Evolutionary conservation across 2,329 filamentous ascomycete genomes (phyloP), one percentile per base, ranked within the genome.

Genomic region (Emergomyces orientalis): DNA sequence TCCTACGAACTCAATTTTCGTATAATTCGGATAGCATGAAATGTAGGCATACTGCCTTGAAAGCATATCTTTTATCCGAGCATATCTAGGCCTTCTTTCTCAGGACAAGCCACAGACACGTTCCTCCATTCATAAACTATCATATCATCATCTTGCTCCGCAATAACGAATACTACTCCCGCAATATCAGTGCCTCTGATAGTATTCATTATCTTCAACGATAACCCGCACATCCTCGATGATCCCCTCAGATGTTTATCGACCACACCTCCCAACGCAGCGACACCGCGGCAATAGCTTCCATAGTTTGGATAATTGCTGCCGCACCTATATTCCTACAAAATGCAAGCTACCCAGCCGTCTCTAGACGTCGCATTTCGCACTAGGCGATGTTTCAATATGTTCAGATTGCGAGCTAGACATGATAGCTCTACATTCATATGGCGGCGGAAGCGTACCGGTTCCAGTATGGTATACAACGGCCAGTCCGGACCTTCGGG

Each of bases 91-190:
- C 39, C 3, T 41, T 39, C 1, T 39, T 39, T 41, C 37, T 14
- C 37, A 1, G 37, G 13, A 41, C 37, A 41, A 41, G 13, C 37
- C 13, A 41, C 13, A 11, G n/a, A 14, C 17, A 2, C 37, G 7
- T 17, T 43, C 9, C 17, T 19, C 25, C 25, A 17, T 30, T 52
- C 49, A 25, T 3, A 14, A 27, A 3, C 2, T 27, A 69, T 67
- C 61, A 68, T 65, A 61, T 56, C 59, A 11, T 64, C 65, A 25
- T 64, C 73, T 52, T 75, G 71, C 62, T 75, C 73, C 2, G 71
- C 70, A 2, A 71, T 65, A 62, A 71, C 73, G 66, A 74, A 75
- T 7, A 74, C 57, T 2, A 71, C 66, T 0, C 67, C 70, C 51
- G 74, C 71, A 1, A 71, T 65, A 62, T 75, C 71, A 4, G 68